phyloP scores from a whole-genome alignment of 345 rosid species.

The Rubroshorea leprosula region DNA sequence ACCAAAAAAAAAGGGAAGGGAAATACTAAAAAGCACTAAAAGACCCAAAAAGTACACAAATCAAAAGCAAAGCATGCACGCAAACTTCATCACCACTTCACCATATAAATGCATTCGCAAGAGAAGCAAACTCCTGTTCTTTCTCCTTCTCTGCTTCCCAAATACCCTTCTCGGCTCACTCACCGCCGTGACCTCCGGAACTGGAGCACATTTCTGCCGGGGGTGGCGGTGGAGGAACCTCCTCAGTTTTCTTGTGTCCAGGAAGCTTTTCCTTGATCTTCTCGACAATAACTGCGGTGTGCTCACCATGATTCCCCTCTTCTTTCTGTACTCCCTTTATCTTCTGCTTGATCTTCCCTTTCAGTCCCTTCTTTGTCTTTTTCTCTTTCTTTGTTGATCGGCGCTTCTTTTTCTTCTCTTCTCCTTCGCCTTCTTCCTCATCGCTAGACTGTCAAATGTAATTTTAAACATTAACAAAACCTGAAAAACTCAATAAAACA shows the following conservation, averaged over 20 bases:
- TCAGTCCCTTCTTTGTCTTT: constrained; percentile 50
- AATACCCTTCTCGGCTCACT: constrained; percentile 52
- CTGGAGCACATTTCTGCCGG: background rate
- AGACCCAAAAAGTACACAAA: no score
- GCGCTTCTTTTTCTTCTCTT: constrained; percentile 45
- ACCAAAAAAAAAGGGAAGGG: no score
- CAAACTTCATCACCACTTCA: no score
- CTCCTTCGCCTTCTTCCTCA: constrained; percentile 62
- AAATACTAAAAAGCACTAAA: no score
- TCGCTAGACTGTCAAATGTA: constrained; percentile 53
- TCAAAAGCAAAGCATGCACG: no score
- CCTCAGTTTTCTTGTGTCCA: constrained; percentile 31
- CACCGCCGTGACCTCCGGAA: background rate
- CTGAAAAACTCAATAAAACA: background rate
- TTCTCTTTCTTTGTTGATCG: no score
- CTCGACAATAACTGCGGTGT: constrained; percentile 50
- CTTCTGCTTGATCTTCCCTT: constrained; percentile 36
- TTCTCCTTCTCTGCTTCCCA: constrained; percentile 86
- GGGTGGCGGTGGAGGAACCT: background rate
- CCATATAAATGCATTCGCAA: no score
- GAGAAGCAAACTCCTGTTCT: no score
- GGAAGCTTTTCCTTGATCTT: constrained; percentile 71
- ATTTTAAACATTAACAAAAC: background rate
- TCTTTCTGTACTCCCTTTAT: constrained; percentile 40
- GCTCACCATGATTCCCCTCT: constrained; percentile 27